Evolutionary conservation across 345 rosid species (phyloP).

Genomic region (Populus davidiana): DNA sequence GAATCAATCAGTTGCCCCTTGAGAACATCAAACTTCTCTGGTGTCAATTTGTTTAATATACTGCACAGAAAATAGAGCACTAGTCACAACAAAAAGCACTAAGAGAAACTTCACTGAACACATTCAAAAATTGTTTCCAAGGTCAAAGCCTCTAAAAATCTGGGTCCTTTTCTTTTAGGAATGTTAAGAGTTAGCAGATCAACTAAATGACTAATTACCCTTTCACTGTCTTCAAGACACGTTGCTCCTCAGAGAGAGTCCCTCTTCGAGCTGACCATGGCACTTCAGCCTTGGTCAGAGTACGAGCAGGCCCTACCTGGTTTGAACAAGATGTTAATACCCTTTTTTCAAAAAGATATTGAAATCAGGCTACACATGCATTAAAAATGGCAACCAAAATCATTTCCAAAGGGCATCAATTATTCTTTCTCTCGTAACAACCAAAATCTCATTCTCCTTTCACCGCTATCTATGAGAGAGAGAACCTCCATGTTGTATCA

Average conservation of each 20-base stretch:
- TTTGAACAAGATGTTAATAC: constrained; percentile 6
- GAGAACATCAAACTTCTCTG: constrained; percentile 84
- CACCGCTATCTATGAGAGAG: no score
- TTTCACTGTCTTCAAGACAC: constrained; percentile 73
- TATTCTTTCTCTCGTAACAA: no score
- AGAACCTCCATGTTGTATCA: no score
- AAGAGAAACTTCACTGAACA: not conserved
- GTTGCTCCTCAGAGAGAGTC: constrained; percentile 69
- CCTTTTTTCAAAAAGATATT: not conserved
- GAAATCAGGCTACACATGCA: not conserved
- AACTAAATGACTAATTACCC: constrained; percentile 45
- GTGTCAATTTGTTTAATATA: constrained; percentile 83
- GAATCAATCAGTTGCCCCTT: constrained; percentile 90
- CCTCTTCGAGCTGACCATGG: constrained; percentile 87
- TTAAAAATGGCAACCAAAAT: not conserved
- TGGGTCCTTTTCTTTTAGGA: not conserved
- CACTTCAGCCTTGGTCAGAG: constrained; percentile 68
- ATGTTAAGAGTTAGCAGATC: not conserved
- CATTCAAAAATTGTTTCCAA: not conserved
- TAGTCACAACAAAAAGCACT: not conserved
- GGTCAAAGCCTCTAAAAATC: not conserved
- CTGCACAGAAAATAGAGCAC: constrained; percentile 33
- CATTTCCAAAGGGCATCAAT: not conserved
- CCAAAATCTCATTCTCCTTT: no score
- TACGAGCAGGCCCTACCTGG: constrained; percentile 66